Percentiles rank a stretch among this genome's conserved stretches.
Evolutionary conservation across 441 rosid species (phyloP).

Genomic region (Euphorbia schlechtendalii): DNA sequence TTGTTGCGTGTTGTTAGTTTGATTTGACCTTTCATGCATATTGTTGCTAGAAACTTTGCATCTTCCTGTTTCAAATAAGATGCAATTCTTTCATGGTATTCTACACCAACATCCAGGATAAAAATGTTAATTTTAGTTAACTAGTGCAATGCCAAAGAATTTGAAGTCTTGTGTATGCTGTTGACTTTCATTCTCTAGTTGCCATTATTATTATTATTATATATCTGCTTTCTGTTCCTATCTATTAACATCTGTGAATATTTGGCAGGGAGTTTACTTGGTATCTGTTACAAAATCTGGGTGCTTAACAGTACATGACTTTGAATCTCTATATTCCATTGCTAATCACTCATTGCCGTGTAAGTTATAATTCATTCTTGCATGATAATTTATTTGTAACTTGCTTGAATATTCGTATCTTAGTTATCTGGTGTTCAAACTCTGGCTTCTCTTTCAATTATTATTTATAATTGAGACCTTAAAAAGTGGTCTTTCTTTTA

Average conservation of each 20-base stretch:
- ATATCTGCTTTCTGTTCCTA: not conserved
- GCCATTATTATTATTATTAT: not conserved
- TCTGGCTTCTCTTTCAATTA: too few species aligned
- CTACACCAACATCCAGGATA: not conserved
- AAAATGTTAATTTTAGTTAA: not conserved
- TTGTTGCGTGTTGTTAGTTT: not conserved
- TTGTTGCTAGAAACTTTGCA: not conserved
- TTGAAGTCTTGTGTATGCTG: not conserved
- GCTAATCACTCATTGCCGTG: constrained; percentile 28
- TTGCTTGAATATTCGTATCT: too few species aligned
- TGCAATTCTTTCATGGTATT: not conserved
- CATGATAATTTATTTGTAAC: not conserved
- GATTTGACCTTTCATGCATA: not conserved
- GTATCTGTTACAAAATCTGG: constrained; percentile 75
- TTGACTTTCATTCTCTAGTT: not conserved
- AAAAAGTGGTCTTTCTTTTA: not conserved
- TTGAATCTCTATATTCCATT: constrained; percentile 67
- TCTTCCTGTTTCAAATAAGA: not conserved
- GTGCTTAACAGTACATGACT: constrained; percentile 83
- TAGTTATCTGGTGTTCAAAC: too few species aligned
- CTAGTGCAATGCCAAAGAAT: not conserved
- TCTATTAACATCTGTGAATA: not conserved
- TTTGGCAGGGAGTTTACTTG: constrained; percentile 68
- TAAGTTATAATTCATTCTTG: constrained; percentile 22
- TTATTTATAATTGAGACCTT: not conserved